Base-by-base conservation (phyloP, 176 grass and related monocot species). In the Tillandsia fasciculata region DNA sequence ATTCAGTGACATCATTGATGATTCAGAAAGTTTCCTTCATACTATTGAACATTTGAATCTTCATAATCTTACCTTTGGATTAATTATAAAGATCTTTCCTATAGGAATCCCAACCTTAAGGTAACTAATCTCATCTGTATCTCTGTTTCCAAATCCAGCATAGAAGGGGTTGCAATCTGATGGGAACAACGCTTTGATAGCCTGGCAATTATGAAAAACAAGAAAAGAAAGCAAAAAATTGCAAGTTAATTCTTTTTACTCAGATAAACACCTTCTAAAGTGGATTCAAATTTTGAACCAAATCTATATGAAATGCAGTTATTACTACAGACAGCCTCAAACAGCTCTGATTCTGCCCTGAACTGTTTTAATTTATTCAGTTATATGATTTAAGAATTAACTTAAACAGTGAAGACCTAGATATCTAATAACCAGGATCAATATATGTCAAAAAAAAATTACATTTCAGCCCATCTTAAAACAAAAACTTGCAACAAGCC, bases 31-130 rank as follows among this genome's bases (percentile, higher is more conserved):
- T 54, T 29, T 54, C 20, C 3, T 42, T 17, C 53, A 57, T 57
- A 57, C n/a, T 57, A 57, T 17, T 57, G 13, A 57, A 15, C n/a
- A 57, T n/a, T 61, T 3, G 50, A 3, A 63, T 63, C 23, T 49
- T 28, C 12, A 73, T 51, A 13, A 10, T 52, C 10, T 63, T 87
- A 96, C 93, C 83, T 87, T 96, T 58, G 93, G 89, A 67, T 96
- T 96, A 72, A 96, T 96, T 81, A 92, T 92, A 77, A 96, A 96
- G 71, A 96, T 96, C 69, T 92, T 96, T 23, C 93, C 93, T 27
- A 92, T 81, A 57, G 93, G 93, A 87, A 96, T 82, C 51, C 93
- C 93, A 67, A 96, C 93, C 69, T 90, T 92, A 51, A 92, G 88
- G 77, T 96, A 96, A 58, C 93, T 92, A 76, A 96, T 48, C 79